phyloP scores from a whole-genome alignment of 495 filamentous ascomycete genomes.

The Tuber umbilicatum region DNA sequence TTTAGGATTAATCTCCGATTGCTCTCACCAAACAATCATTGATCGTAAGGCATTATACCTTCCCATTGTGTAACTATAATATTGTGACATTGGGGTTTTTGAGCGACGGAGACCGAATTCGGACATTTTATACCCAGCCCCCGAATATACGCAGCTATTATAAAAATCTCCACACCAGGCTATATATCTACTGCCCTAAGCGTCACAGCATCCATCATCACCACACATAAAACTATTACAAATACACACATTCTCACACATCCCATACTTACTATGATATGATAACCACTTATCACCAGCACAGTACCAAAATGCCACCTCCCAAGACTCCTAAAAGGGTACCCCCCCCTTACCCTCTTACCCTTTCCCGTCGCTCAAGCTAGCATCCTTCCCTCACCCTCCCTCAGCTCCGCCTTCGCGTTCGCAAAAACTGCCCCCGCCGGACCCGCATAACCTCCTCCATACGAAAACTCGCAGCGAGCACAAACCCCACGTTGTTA shows the following conservation, averaged over 20 bases:
- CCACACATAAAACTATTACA: background rate
- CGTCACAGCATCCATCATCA: background rate
- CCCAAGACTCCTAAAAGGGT: background rate
- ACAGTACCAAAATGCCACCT: background rate
- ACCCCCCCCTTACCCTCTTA: background rate
- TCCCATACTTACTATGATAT: background rate
- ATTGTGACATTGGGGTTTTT: background rate
- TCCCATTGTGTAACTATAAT: background rate
- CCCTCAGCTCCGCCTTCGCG: background rate
- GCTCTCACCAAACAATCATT: background rate
- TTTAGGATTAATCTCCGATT: background rate
- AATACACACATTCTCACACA: background rate
- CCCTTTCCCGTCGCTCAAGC: background rate
- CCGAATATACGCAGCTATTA: background rate
- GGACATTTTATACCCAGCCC: background rate
- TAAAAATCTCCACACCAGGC: background rate
- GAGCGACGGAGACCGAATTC: background rate
- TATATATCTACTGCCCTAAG: background rate
- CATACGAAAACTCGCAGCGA: background rate
- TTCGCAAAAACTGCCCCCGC: background rate
- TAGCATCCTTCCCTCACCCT: background rate
- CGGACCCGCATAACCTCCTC: background rate
- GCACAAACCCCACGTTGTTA: background rate
- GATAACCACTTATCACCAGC: background rate
- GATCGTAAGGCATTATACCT: background rate